Base-by-base conservation (phyloP, 1,139 yeast genomes). In the Hyphopichia buzzinii region DNA sequence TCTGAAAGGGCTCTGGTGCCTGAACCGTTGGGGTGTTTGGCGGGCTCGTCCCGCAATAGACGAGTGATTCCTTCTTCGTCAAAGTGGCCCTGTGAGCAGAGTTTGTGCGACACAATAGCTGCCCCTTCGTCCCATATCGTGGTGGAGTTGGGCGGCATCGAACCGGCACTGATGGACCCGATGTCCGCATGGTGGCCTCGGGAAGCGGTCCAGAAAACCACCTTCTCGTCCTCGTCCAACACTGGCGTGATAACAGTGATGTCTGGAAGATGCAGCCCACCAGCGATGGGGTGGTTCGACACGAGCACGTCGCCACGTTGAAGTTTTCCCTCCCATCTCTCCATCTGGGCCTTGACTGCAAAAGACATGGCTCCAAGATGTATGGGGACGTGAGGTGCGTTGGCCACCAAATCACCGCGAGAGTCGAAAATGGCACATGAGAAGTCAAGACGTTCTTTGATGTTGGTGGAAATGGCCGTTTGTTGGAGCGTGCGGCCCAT, bases 281-380 rank as follows among this genome's bases (percentile, higher is more conserved):
- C 94, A 40, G 81, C 81, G 16, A 74, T 79, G 2, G 95, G 95
- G 52, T 85, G 94, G 51, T 85, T 85, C 1, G 89, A 77, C 4
- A 84, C 82, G 23, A 85, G 57, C 1, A 84, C 92, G 59, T 84
- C 94, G 17, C 94, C 94, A 8, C 76, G 79, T 38, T 74, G 62
- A 43, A 78, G 55, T 29, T 74, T 64, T 10, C 79, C 84, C 39
- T 74, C 62, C 89, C 92, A 84, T 24, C 77, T 40, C 30, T 78
- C 68, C 28, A 75, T 74, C 57, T 84, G 92, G 8, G 77, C 81
- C 36, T 76, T 73, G 8, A 84, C 86, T n/a, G 90, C 88, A 35
- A 84, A 81, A 1, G 90, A 82, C 95, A 86, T 86, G 3, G 95
- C 86, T 2, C 95, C 95, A 42, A 86, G 63, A 55, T 86, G 95